Base-by-base conservation (phyloP, 495 filamentous ascomycete genomes). In the Penicillium ochrochloron region DNA sequence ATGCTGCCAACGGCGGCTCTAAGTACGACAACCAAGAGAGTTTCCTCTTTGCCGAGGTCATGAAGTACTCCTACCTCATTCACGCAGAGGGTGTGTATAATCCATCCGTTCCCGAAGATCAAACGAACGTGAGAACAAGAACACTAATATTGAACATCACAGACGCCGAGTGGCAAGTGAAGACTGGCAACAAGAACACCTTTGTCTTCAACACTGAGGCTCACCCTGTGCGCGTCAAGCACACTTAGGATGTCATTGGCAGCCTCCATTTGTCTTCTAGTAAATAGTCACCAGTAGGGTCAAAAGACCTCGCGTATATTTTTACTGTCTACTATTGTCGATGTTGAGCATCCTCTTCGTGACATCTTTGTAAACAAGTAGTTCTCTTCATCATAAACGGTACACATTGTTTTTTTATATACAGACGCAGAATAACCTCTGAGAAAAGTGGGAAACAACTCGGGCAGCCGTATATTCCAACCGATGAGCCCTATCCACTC, bases 151-250 rank as follows among this genome's bases (percentile, higher is more conserved):
- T 74, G 42, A 73, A n/a, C 35, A 53, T 35, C 21, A n/a, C 68
- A 78, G 89, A 92, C 58, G 84, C 80, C 5, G 78, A 77, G n/a
- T 92, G 84, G 82, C 89, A 92, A 73, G 85, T 92, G 23, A 76
- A 86, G 54, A 76, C 78, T n/a, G 77, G 77, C 35, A 80, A 78
- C 27, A 76, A 74, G 42, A 89, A 92, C 61, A 66, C 83, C 54
- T 94, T 87, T 72, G 92, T 94, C 2, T 94, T 88, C 70, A 96
- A 94, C 71, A 96, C 92, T 0, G 92, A 96, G 80, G 90, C 89
- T 14, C 92, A 96, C 76, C 92, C 92, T 14, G 75, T 95, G 51
- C 82, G 79, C 69, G 86, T 93, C 27, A 44, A 56, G 29, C 68
- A 60, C 50, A 71, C 63, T 51, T 73, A 65, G 33, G 6, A 56